Base-by-base conservation (phyloP, 306 rosid genomes). In the Heteromeles arbutifolia region DNA sequence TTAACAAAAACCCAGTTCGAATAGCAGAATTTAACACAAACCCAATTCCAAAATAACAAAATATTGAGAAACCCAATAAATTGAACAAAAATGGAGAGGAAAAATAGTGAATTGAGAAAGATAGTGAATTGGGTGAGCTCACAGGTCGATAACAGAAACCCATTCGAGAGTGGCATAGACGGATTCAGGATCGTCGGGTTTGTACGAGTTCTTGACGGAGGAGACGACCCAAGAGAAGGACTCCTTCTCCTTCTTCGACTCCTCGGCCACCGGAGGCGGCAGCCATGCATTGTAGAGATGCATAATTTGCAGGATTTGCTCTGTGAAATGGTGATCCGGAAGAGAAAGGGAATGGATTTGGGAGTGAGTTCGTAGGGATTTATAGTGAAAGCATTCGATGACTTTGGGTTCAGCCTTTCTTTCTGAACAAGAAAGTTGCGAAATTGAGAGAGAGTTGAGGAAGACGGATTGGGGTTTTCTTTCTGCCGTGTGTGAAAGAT, bases 221-320 rank as follows among this genome's bases (percentile, higher is more conserved):
- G 75, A 54, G 83, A 95, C 73, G 77, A 92, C 81, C 45, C 93
- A 89, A 3, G 92, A 74, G 82, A 92, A 95, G 34, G 99, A 92
- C 13, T 95, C 93, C 53, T 73, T 65, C 87, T 95, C 99, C 29
- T 72, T 85, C 73, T 72, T 76, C 70, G 98, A 83, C 52, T 84
- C 88, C 9, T 86, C 81, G 11, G 93, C 97, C 72, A 95, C 96
- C 12, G 99, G 99, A 64, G 97, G 93, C 5, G 99, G 99, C 25
- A 95, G 92, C 97, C 97, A 95, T 70, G 94, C 99, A 90, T 95
- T 95, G 87, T 92, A 89, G 74, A 92, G 98, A 90, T 95, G 99
- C 99, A 95, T 86, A 17, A 4, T 89, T 67, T 62, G 6, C 44
- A 26, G 9, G 66, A 77, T 18, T 70, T 75, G 65, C 67, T 39